Evolutionary conservation across 2,329 filamentous ascomycete genomes (phyloP).

Genomic region (Claviceps quebecensis): DNA sequence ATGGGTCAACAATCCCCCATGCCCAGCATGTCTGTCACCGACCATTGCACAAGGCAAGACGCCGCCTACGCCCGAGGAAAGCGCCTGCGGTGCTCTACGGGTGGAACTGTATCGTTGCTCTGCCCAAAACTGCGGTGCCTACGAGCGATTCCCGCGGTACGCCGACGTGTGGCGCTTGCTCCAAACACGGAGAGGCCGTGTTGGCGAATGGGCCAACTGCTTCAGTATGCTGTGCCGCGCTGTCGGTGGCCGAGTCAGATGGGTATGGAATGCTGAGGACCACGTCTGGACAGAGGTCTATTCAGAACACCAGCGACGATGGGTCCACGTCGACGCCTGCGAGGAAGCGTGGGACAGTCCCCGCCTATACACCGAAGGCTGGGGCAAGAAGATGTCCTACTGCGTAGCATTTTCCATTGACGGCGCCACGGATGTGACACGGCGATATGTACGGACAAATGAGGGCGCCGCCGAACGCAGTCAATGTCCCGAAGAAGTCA

Average conservation of each 20-base stretch:
- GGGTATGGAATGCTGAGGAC: slow-evolving; percentile 97
- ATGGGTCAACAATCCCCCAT: slow-evolving; percentile 92
- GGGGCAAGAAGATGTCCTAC: slow-evolving; percentile 94
- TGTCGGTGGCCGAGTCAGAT: slow-evolving; percentile 77
- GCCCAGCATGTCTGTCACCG: slow-evolving; percentile 65
- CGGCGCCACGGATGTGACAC: slow-evolving; percentile 53
- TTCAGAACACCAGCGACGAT: slow-evolving; percentile 81
- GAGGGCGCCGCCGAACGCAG: slow-evolving; percentile 62
- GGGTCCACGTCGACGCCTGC: slow-evolving; percentile 93
- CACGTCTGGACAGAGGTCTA: slow-evolving; percentile 98
- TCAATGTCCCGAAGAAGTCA: slow-evolving; percentile 73
- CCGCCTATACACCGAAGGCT: slow-evolving; percentile 81
- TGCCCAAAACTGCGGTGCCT: slow-evolving; percentile 55
- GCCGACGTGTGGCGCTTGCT: slow-evolving; percentile 89
- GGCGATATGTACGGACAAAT: slow-evolving; percentile 56
- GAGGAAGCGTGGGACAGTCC: slow-evolving; percentile 95
- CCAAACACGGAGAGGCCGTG: slow-evolving; percentile 72
- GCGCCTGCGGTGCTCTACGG: slow-evolving; percentile 69
- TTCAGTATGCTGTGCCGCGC: slow-evolving; percentile 97
- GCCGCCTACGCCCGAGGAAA: slow-evolving; percentile 75
- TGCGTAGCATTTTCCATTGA: slow-evolving; percentile 94
- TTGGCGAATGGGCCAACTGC: slow-evolving; percentile 95
- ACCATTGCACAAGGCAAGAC: slow-evolving; percentile 76
- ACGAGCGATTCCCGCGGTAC: slow-evolving; percentile 85
- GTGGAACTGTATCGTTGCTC: slow-evolving; percentile 90